Base-by-base conservation (phyloP, 2,329 filamentous ascomycete genomes). In the Chaetomium sp. region DNA sequence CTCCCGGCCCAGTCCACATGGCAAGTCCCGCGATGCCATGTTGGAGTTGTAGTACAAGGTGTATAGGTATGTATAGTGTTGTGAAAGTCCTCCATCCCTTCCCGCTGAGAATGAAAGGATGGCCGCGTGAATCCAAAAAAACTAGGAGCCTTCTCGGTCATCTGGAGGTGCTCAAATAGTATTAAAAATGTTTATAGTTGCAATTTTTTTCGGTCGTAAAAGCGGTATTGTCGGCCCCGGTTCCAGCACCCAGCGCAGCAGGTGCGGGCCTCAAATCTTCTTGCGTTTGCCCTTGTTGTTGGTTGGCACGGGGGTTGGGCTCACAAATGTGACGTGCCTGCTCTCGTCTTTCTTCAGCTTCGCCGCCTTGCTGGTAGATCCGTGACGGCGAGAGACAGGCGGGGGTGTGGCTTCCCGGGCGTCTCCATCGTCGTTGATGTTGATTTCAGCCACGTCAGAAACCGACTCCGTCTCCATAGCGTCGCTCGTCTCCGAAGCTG, bases 391-490 rank as follows among this genome's bases (percentile, higher is more conserved):
- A 69, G 45, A 69, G 16, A 68, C 70, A 50, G 68, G 71, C 67
- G 72, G 57, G 8, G 70, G 64, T 4, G 69, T 67, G 47, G 55
- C 65, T 42, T 62, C 54, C n/a, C 72, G 68, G 54, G 70, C 73
- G 21, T 83, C 79, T 65, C 82, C 78, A 51, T 85, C 85, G 63
- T 87, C 85, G 55, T 87, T 86, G 23, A 87, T 78, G 31, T 82
- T 83, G 63, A 89, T 87, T 70, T 89, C 86, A 31, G 85, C 83
- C 47, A 88, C 81, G 70, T 88, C 85, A 12, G 84, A 84, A 27
- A 85, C 80, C 3, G 83, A 82, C 65, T 85, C 85, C n/a, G 85
- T 80, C 29, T 87, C 87, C 45, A 85, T 74, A 63, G 78, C 81
- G 57, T 87, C 84, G 63, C 82, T 85, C 61, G 79, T 79, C 29